Base-by-base conservation (phyloP, 139 green algal genomes). In the Tetraselmis striata region DNA sequence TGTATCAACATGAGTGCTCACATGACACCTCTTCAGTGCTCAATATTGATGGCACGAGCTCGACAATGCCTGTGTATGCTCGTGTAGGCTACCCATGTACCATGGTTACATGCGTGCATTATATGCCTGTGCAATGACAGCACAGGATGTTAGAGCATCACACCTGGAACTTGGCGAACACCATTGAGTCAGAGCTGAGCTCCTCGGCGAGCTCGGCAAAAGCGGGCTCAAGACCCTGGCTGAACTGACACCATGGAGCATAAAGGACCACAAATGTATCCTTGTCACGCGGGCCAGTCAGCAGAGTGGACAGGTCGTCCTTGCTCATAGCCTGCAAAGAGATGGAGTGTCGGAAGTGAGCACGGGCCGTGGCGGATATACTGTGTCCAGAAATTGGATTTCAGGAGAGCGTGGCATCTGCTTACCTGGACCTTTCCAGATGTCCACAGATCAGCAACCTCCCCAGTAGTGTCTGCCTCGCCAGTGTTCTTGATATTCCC, bases 181-280 rank as follows among this genome's bases (percentile, higher is more conserved):
- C 26, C 74, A 28, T 31, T 2, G 25, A 28, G 26, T 28, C 74
- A 2, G 26, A 77, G 23, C 2, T 22, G 74, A 28, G 74, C n/a
- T 77, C 74, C 5, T 77, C 26, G 23, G n/a, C 74, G 23, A 28
- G 25, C 26, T 77, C 74, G n/a, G n/a, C n/a, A 28, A 29, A 32
- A n/a, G 45, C 45, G 18, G 45, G 45, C 45, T 67, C 45, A 5
- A 67, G 45, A 5, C 45, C 93, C 90, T 97, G 92, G 88, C 92
- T 97, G 89, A 94, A 98, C 74, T 86, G 96, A 91, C 96, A 99
- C 96, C 96, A 99, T 31, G 95, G 95, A 27, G 95, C 95, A 83
- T 98, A 99, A 32, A 98, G 84, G 76, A 97, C 95, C 27, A 94
- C 88, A 67, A 99, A 77, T 0, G 92, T 98, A 89, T 94, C 88